A percentile compares a stretch with the other conserved stretches of the same genome.
Evolutionary conservation across 2,329 filamentous ascomycete genomes (phyloP).

Genomic region (Eutypella sp.): DNA sequence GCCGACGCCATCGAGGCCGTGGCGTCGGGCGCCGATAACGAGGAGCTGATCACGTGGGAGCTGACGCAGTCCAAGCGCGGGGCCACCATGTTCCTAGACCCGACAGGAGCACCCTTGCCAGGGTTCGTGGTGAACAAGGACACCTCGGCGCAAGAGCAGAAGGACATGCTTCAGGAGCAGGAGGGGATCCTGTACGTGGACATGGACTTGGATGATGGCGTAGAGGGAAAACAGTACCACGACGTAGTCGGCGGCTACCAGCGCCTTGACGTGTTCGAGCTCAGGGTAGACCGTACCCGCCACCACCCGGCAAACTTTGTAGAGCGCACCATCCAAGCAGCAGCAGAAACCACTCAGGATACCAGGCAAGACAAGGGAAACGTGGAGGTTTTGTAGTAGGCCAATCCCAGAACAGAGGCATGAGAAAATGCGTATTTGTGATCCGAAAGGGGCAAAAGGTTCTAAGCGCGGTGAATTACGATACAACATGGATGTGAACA

Average conservation of each 20-base stretch:
- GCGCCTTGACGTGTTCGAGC: conserved; percentile 47
- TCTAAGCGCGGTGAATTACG: too few relatives aligned
- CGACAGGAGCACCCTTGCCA: conserved; percentile 36
- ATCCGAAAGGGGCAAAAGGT: too few relatives aligned
- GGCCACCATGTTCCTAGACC: conserved; percentile 47
- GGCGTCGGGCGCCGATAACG: conserved; percentile 21
- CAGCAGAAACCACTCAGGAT: background rate
- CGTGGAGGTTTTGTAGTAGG: background rate
- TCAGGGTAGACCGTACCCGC: conserved; percentile 41
- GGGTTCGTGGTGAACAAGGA: conserved; percentile 31
- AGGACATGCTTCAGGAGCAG: conserved; percentile 35
- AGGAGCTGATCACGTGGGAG: conserved; percentile 23
- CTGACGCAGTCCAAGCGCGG: conserved; percentile 36
- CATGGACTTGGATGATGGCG: conserved; percentile 41
- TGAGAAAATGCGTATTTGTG: too few relatives aligned
- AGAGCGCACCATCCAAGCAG: background rate
- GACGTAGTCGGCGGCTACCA: conserved; percentile 54
- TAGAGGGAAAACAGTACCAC: conserved; percentile 54
- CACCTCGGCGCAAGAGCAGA: conserved; percentile 15
- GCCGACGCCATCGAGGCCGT: conserved; percentile 32
- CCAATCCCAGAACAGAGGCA: too few relatives aligned
- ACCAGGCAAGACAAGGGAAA: background rate
- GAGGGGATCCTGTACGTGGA: conserved; percentile 50
- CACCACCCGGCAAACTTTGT: conserved; percentile 27
- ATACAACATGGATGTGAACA: too few relatives aligned